A percentile compares a stretch with the other conserved stretches of the same genome.
These are phyloP conservation scores for Calycina marina DNA, from an alignment of 2,329 filamentous ascomycete genomes.

Conservation along the genomic window DNA sequence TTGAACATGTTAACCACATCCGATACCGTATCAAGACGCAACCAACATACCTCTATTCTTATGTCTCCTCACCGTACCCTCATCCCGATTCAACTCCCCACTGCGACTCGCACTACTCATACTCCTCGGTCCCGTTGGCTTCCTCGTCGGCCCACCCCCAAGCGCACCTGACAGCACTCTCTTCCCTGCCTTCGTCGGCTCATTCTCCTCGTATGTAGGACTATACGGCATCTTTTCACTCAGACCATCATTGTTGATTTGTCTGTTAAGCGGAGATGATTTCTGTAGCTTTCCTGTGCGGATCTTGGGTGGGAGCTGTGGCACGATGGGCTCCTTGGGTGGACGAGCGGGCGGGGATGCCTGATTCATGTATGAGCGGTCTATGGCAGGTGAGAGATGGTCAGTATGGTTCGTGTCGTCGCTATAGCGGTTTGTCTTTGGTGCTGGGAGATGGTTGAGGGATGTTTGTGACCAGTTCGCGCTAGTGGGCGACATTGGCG, in stretches of 20 bases:
- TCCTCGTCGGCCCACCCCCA: constrained; percentile 19
- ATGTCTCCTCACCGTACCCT: constrained; percentile 17
- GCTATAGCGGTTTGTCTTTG: constrained; percentile 36
- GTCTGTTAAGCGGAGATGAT: constrained; percentile 38
- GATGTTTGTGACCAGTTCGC: constrained; percentile 49
- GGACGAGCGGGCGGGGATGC: constrained; percentile 40
- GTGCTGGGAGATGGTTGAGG: constrained; percentile 33
- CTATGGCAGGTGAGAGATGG: constrained; percentile 19
- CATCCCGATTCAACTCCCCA: constrained; percentile 18
- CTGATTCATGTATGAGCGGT: constrained; percentile 22
- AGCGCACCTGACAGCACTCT: no score
- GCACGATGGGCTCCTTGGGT: constrained; percentile 46
- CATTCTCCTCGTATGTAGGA: no score
- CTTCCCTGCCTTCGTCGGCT: no score
- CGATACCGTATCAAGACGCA: no score
- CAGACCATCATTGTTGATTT: constrained; percentile 38
- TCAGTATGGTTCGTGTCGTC: constrained; percentile 18
- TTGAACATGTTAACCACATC: no score
- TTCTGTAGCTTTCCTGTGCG: constrained; percentile 38
- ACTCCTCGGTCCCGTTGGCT: constrained; percentile 22
- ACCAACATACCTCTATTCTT: constrained; percentile 44
- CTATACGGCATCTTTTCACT: no score
- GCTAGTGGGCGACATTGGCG: constrained; percentile 42
- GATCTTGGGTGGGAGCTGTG: constrained; percentile 31
- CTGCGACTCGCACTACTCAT: constrained; percentile 19